Conservation (phyloP, 2,329 filamentous ascomycete genomes). For the Ustulina deusta region DNA sequence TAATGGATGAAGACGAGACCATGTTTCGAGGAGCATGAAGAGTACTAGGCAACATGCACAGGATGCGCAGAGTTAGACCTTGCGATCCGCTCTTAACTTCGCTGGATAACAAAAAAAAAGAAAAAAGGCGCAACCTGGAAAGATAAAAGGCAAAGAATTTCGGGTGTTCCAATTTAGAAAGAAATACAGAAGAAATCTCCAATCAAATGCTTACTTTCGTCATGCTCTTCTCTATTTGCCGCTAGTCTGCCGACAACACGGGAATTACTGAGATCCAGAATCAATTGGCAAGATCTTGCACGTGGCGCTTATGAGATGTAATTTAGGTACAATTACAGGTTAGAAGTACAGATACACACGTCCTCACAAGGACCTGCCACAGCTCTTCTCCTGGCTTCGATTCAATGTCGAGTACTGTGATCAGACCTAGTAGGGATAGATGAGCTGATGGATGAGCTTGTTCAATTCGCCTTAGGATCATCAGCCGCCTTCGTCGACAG, state of each 20-base stretch:
- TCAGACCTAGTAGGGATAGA: not conserved
- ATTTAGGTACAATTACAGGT: slow-evolving; percentile 1
- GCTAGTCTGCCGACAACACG: not conserved
- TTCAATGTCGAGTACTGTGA: not conserved
- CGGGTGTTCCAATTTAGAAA: slow-evolving; percentile 37
- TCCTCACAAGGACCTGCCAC: not conserved
- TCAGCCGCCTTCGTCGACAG: slow-evolving; percentile 19
- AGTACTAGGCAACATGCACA: slow-evolving; percentile 14
- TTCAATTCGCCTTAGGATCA: slow-evolving; percentile 17
- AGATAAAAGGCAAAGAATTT: slow-evolving; percentile 29
- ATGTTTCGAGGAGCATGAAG: slow-evolving; percentile 28
- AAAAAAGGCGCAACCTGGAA: slow-evolving; percentile 19
- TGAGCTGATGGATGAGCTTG: not conserved
- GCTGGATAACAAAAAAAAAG: slow-evolving; percentile 18
- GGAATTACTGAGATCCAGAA: not conserved
- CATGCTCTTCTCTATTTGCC: not conserved
- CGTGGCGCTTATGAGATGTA: not conserved
- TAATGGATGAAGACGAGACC: slow-evolving; percentile 26
- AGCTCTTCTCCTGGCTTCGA: not conserved
- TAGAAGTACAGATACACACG: not conserved
- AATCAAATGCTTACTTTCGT: slow-evolving; percentile 29
- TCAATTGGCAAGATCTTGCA: not conserved
- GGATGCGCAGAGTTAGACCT: slow-evolving; percentile 35
- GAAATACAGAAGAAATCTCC: slow-evolving; percentile 44
- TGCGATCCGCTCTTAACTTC: slow-evolving; percentile 22